phyloP scores from a whole-genome alignment of 2,329 filamentous ascomycete species.

The Ascochyta rabiei region DNA sequence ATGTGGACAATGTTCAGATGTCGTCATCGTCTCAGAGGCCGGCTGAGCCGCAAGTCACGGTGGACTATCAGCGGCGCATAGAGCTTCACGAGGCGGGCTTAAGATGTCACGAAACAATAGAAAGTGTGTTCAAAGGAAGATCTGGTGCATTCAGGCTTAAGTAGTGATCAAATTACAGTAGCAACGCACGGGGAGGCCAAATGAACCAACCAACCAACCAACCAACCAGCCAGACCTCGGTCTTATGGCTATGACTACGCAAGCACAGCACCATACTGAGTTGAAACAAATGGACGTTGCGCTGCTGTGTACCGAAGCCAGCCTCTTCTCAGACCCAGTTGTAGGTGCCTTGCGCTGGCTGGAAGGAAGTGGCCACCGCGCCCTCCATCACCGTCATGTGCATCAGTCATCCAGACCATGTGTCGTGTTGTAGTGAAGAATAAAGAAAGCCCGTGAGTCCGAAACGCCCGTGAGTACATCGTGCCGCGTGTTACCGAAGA shows the following conservation, averaged over 20 bases:
- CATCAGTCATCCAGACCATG: constrained; percentile 23
- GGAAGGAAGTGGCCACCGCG: constrained; percentile 7
- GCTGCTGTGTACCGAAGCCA: not conserved
- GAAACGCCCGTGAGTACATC: constrained; percentile 38
- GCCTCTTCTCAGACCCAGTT: not conserved
- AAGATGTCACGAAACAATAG: constrained; percentile 9
- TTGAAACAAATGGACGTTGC: not conserved
- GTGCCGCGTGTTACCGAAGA: constrained; percentile 29
- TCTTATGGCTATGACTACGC: constrained; percentile 4
- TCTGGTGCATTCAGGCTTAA: constrained; percentile 28
- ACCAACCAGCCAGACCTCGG: constrained; percentile 7
- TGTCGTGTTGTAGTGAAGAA: constrained; percentile 28
- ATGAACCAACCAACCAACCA: constrained; percentile 1
- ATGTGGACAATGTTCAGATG: constrained; percentile 28
- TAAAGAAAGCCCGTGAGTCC: constrained; percentile 33
- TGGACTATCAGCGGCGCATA: constrained; percentile 22
- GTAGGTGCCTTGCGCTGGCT: constrained; percentile 17
- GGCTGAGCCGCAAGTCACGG: constrained; percentile 43
- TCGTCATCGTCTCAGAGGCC: constrained; percentile 42
- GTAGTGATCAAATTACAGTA: constrained; percentile 28
- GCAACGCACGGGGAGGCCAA: constrained; percentile 22
- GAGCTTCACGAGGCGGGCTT: constrained; percentile 17
- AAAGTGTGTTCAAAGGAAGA: constrained; percentile 15
- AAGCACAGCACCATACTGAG: not conserved
- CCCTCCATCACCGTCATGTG: constrained; percentile 20